Conservation (phyloP, 176 grass and related monocot genomes). For the Oryza glaberrima region DNA sequence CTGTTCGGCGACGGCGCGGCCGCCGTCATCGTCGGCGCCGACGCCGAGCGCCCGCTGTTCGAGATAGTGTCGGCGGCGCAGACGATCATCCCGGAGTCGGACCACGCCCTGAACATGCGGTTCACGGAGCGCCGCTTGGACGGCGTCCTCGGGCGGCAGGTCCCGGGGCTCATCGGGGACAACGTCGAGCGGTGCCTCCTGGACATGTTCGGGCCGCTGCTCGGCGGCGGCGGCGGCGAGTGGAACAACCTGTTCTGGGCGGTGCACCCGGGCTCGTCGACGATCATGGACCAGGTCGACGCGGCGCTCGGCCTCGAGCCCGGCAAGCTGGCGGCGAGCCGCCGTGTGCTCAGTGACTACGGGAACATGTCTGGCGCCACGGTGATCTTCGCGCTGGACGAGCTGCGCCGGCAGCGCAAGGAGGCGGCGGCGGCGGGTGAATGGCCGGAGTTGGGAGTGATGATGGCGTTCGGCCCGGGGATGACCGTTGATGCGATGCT, state of each 20-base stretch:
- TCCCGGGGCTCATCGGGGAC: conserved; percentile 26
- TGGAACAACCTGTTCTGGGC: conserved; percentile 59
- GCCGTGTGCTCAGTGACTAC: conserved; percentile 34
- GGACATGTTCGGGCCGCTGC: too few relatives aligned
- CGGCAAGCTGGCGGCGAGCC: conserved; percentile 29
- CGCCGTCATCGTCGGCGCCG: not conserved
- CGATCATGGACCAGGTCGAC: conserved; percentile 44
- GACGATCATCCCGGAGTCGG: conserved; percentile 44
- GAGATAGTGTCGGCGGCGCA: conserved; percentile 46
- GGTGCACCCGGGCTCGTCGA: conserved; percentile 33
- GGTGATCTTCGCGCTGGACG: conserved; percentile 49
- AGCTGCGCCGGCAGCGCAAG: conserved; percentile 37
- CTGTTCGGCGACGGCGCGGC: conserved; percentile 43
- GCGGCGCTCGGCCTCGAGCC: conserved; percentile 35
- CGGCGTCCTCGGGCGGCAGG: conserved; percentile 3
- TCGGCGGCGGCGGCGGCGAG: not conserved
- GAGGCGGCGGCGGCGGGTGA: conserved; percentile 29
- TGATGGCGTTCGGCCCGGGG: conserved; percentile 56
- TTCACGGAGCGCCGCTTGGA: conserved; percentile 31
- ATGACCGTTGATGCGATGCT: conserved; percentile 50
- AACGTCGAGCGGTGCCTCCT: conserved; percentile 50
- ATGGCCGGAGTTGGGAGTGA: conserved; percentile 47
- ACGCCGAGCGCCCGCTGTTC: not conserved
- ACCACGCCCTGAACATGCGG: conserved; percentile 38
- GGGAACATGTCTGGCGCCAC: conserved; percentile 48